Evolutionary conservation across 345 rosid genomes (phyloP).

Genomic region (Iberis pinnata): DNA sequence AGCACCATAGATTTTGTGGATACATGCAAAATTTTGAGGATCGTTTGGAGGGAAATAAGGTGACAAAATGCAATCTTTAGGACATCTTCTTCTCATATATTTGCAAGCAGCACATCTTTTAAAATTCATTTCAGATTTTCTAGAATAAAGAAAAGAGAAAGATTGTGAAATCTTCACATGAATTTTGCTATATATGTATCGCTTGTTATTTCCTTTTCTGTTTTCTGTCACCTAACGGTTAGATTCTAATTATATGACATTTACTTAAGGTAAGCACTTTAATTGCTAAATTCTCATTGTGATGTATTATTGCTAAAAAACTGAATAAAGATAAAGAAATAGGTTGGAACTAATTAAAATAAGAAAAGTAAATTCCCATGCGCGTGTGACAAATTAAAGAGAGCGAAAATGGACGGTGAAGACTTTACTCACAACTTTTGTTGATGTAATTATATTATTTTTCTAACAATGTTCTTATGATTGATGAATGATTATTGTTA

Average conservation of each 20-base stretch:
- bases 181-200: slow-evolving; percentile 18
- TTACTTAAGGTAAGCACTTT: slow-evolving; percentile 26
- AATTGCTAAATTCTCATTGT: no score
- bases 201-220: slow-evolving; percentile 8
- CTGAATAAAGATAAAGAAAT: no score
- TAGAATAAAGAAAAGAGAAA: slow-evolving; percentile 8
- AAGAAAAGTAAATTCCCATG: no score
- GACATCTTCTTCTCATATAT: slow-evolving; percentile 62
- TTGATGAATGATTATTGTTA: slow-evolving; percentile 7
- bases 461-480: background rate
- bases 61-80: slow-evolving; percentile 56
- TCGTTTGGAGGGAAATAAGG: slow-evolving; percentile 53
- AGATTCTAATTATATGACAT: slow-evolving; percentile 13
- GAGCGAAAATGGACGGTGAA: no score
- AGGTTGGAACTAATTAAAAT: no score
- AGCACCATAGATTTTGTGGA: slow-evolving; percentile 72
- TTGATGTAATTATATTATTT: background rate
- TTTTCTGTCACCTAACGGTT: slow-evolving; percentile 23
- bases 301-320: no score
- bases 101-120: slow-evolving; percentile 65
- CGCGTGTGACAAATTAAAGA: no score
- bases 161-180: slow-evolving; percentile 18
- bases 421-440: no score
- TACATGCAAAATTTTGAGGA: slow-evolving; percentile 47
- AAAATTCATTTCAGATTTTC: slow-evolving; percentile 26